phyloP scores from a whole-genome alignment of 73 alveolate genomes.

The Tetrahymena thermophila region DNA sequence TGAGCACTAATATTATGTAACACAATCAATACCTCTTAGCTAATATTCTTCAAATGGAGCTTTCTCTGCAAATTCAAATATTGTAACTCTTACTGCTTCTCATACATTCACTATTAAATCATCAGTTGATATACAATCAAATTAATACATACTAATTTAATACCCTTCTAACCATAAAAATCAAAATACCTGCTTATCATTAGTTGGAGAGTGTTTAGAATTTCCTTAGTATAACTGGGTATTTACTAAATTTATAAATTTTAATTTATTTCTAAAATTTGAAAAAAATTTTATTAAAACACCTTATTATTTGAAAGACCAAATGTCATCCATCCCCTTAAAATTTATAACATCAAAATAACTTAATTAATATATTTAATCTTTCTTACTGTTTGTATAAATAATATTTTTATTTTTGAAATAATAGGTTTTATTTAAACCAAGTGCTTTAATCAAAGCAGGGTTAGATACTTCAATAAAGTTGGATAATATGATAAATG shows the following conservation, averaged over 20 bases:
- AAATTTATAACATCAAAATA: no score
- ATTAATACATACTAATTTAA: not conserved
- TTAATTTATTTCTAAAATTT: no score
- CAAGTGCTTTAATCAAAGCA: not conserved
- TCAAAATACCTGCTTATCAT: not conserved
- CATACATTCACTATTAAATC: not conserved
- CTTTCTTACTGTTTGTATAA: no score
- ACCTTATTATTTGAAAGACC: no score
- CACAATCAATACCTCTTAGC: not conserved
- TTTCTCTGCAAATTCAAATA: not conserved
- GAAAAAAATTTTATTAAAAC: no score
- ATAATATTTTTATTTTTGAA: not conserved
- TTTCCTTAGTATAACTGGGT: not conserved
- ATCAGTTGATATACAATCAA: not conserved
- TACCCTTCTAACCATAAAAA: not conserved
- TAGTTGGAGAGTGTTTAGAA: not conserved
- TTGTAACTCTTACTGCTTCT: not conserved
- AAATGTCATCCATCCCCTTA: no score
- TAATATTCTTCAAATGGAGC: not conserved
- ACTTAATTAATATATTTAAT: not conserved
- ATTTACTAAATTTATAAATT: not conserved
- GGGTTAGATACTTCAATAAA: not conserved
- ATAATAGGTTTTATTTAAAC: not conserved
- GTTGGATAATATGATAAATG: not conserved
- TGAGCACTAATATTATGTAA: not conserved